Percentiles rank a stretch among this genome's conserved stretches.
phyloP scores from a whole-genome alignment of 2,329 filamentous ascomycete species.

The Emmonsia crescens region DNA sequence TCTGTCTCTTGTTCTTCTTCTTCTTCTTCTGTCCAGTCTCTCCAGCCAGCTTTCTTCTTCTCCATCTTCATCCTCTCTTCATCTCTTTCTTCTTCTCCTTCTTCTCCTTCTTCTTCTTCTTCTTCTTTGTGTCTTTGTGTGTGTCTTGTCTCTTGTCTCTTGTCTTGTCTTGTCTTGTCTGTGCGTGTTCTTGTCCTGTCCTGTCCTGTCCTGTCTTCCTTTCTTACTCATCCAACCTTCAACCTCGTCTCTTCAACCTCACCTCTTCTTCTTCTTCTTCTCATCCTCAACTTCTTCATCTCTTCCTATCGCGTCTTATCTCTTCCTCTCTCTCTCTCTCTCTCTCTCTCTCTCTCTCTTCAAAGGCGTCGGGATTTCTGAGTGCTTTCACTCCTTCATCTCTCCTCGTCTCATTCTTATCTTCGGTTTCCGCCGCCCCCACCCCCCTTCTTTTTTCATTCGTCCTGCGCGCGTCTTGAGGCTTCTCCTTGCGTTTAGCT shows the following conservation, averaged over 20 bases:
- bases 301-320: not conserved
- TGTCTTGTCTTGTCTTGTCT: too few species aligned
- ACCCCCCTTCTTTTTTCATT: constrained; percentile 19
- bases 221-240: constrained; percentile 14
- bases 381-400: constrained; percentile 18
- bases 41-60: constrained; percentile 2
- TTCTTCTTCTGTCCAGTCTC: too few species aligned
- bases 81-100: constrained; percentile 2
- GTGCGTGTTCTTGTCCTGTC: too few species aligned
- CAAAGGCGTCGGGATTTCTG: constrained; percentile 15
- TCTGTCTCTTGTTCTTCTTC: not conserved
- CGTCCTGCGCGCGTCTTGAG: constrained; percentile 10
- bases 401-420: constrained; percentile 12
- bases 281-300: constrained; percentile 1
- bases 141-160: too few species aligned
- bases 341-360: constrained; percentile 11
- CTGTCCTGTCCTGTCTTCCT: too few species aligned
- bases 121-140: too few species aligned
- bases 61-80: too few species aligned
- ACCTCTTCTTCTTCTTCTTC: constrained; percentile 10
- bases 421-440: too few species aligned
- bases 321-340: constrained; percentile 15
- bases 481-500: constrained; percentile 13
- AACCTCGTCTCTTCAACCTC: not conserved
- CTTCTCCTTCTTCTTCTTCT: constrained; percentile 10